Conservation (phyloP, 2,329 filamentous ascomycete species). For the Diaporthe amygdali region DNA sequence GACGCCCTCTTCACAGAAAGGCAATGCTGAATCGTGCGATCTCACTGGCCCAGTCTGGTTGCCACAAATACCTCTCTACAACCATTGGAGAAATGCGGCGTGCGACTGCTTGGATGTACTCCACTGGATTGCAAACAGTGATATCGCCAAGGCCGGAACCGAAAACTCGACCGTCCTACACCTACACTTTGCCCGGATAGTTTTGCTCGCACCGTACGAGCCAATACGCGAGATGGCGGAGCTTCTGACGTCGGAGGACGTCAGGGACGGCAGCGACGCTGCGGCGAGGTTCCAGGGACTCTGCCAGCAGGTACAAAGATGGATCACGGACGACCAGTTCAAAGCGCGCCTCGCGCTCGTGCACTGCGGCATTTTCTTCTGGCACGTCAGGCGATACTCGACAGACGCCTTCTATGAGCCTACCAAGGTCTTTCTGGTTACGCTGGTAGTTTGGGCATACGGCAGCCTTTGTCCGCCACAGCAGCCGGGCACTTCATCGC, state of each 20-base stretch:
- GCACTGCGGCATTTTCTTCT: conserved; percentile 50
- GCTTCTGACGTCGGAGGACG: conserved; percentile 34
- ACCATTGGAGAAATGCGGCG: conserved; percentile 47
- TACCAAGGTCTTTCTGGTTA: conserved; percentile 42
- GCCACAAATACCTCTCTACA: conserved; percentile 18
- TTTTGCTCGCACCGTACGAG: conserved; percentile 54
- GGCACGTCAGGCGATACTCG: conserved; percentile 52
- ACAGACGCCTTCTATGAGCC: conserved; percentile 45
- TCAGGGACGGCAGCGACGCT: conserved; percentile 30
- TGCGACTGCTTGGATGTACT: conserved; percentile 58
- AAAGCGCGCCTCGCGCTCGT: conserved; percentile 51
- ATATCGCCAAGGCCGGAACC: conserved; percentile 52
- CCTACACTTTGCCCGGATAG: conserved; percentile 57
- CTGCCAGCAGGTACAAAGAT: conserved; percentile 32
- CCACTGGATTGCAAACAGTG: conserved; percentile 62
- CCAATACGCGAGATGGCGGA: conserved; percentile 49
- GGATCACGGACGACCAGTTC: conserved; percentile 36
- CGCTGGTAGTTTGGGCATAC: conserved; percentile 46
- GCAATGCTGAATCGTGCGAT: conserved; percentile 12
- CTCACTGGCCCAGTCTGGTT: conserved; percentile 4
- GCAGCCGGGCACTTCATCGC: conserved; percentile 16
- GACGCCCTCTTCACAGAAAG: conserved; percentile 17
- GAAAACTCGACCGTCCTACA: conserved; percentile 62
- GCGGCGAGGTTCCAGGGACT: conserved; percentile 42
- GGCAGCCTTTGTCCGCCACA: conserved; percentile 28